These are phyloP conservation scores for Aspergillus nanangensis DNA, from an alignment of 495 filamentous ascomycete genomes.

Conservation along the genomic window DNA sequence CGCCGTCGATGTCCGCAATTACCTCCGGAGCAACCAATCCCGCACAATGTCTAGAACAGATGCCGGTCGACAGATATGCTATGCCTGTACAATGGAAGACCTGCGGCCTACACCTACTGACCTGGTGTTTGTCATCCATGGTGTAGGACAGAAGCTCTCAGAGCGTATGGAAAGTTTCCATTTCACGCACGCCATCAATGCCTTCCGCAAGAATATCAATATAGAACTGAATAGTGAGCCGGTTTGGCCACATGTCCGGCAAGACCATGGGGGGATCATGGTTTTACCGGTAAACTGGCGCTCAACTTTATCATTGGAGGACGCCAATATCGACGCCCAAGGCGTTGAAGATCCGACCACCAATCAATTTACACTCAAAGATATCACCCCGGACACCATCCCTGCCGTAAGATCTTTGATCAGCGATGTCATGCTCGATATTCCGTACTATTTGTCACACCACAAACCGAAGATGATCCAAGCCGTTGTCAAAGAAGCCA, in stretches of 20 bases:
- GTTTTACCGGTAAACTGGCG: conserved; percentile 87
- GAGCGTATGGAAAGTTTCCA: conserved; percentile 94
- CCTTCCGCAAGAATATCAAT: conserved; percentile 81
- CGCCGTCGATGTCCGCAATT: conserved; percentile 42
- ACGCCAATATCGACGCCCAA: conserved; percentile 50
- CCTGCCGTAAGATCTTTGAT: conserved; percentile 86
- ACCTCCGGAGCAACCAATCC: conserved; percentile 37
- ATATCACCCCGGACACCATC: conserved; percentile 89
- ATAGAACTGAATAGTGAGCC: conserved; percentile 70
- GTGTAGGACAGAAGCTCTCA: conserved; percentile 95
- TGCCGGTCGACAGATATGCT: conserved; percentile 36
- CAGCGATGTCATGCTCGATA: conserved; percentile 95
- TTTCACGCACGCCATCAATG: conserved; percentile 92
- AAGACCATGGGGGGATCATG: conserved; percentile 68
- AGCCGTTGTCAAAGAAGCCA: conserved; percentile 86
- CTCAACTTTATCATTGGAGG: conserved; percentile 77
- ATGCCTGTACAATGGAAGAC: conserved; percentile 52
- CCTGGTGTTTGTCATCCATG: conserved; percentile 85
- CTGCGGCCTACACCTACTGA: conserved; percentile 76
- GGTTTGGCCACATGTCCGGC: conserved; percentile 69
- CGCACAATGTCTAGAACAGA: conserved; percentile 18
- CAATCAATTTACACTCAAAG: conserved; percentile 72
- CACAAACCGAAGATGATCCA: conserved; percentile 93
- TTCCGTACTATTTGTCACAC: conserved; percentile 93
- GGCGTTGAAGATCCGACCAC: conserved; percentile 43